Percentiles rank a stretch among this genome's conserved stretches.
Evolutionary conservation across 2,329 filamentous ascomycete species (phyloP).

Genomic region (Stachybotrys chlorohalonatus): DNA sequence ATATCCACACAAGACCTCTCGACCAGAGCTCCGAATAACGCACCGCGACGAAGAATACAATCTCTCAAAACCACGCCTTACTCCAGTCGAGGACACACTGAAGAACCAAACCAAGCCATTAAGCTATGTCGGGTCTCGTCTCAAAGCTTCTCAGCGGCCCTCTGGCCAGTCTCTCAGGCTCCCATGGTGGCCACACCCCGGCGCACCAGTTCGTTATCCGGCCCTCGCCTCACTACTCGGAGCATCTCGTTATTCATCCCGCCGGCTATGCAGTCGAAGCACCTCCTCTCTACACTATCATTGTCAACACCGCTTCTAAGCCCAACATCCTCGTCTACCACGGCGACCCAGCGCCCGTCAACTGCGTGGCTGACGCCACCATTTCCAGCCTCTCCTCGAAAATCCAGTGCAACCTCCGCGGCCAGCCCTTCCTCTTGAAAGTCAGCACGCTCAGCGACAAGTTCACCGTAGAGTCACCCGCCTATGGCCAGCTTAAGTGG

Average conservation of each 20-base stretch:
- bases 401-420: constrained; percentile 9
- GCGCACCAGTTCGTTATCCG: constrained; percentile 7
- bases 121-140: background rate
- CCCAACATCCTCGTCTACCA: constrained; percentile 9
- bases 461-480: constrained; percentile 7
- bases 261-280: constrained; percentile 6
- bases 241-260: constrained; percentile 6
- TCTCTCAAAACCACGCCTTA: background rate
- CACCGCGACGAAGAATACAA: background rate
- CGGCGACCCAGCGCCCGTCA: constrained; percentile 6
- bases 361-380: constrained; percentile 8
- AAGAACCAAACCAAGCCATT: background rate
- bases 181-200: constrained; percentile 2
- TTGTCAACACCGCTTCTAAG: constrained; percentile 2
- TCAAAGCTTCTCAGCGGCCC: constrained; percentile 5
- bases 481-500: constrained; percentile 16
- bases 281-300: constrained; percentile 12
- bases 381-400: constrained; percentile 9
- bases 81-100: too few species aligned
- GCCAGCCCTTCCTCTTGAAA: constrained; percentile 11
- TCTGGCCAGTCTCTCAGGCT: constrained; percentile 1
- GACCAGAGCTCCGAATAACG: too few species aligned
- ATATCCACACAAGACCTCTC: too few species aligned
- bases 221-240: constrained; percentile 2
- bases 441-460: constrained; percentile 7